Base-by-base conservation (phyloP, 2,329 filamentous ascomycete species). In the Aspergillus tamarii region DNA sequence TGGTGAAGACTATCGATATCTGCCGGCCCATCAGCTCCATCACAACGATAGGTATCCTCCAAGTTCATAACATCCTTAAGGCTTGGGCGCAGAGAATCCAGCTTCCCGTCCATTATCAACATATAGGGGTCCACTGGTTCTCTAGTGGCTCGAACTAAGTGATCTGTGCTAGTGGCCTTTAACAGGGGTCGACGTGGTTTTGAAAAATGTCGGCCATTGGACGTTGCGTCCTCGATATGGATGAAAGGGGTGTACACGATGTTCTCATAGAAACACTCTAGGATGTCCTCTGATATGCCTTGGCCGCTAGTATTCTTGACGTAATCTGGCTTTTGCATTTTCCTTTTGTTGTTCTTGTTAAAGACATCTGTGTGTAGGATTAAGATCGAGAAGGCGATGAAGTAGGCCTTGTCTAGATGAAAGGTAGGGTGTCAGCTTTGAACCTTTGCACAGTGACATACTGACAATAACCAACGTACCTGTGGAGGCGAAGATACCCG, bases 341-440 rank as follows among this genome's bases (percentile, higher is more conserved):
- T 99, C 77, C 95, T 88, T 81, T 98, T 98, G 82, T 98, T 98
- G 82, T 98, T 99, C 80, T 96, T 97, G 84, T 99, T 99, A 87
- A 98, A 98, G n/a, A 96, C 92, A 75, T 99, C 95, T 0, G 95
- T 98, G 72, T 99, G 95, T 39, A 99, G 84, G 70, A 99, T 97
- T 64, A 99, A 87, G 62, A 99, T 88, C 2, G 94, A 98, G 75
- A 99, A 99, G 19, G 94, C 93, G 67, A 98, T 94, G 73, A 98
- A 97, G 77, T 98, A 97, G n/a, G 95, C 94, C 79, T 97, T 93
- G 73, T 98, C 95, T 71, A 67, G 26, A 66, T 23, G 28, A 26
- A 43, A n/a, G 12, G 30, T 6, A 28, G 36, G 14, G n/a, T n/a
- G 21, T 62, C 30, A 66, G 50, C 45, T 16, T 54, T 23, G n/a